Evolutionary conservation across 2,329 filamentous ascomycete genomes (phyloP), one percentile per base, ranked within the genome.

Genomic region (Falciphora oryzae): DNA sequence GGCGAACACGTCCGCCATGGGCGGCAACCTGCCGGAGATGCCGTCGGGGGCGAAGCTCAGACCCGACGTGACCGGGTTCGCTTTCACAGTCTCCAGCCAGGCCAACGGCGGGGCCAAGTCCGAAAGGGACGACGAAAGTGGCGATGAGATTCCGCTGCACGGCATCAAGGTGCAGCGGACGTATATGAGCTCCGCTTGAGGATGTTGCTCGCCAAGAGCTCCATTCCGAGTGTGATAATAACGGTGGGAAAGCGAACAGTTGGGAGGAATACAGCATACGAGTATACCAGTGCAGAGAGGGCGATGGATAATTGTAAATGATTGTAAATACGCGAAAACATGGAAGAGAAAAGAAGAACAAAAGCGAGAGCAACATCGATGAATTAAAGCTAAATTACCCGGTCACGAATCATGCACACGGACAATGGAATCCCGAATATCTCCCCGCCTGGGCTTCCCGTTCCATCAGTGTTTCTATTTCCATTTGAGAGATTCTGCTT

Each of bases 71-170:
- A 31, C 57, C 57, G 57, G 57, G 8, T 58, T 58, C 4, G 57
- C 27, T 7, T 58, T 28, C 27, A 25, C 57, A 4, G 57, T 58
- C 3, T 16, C 27, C 2, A 58, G 57, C 57, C 29, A 58, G 5
- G 5, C 27, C 14, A 7, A 53, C 22, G n/a, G 6, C 6, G 44
- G 44, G 8, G 57, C 29, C 27, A 58, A 58, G 57, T 31, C 57
- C 4, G 57, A 58, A 27, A 58, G 57, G 27, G 14, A 29, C 57
- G 57, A 58, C 2, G 57, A 58, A 11, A 58, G 57, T 27, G 57
- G 57, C 14, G 57, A 58, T 11, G 57, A 58, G 57, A 58, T 31
- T 8, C 57, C 57, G 27, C 57, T 58, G 57, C n/a, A 58, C 8
- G 57, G 57, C 4, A 58, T 58, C 57, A 28, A 31, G 57, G 57